Conservation (phyloP, 768 basidiomycete species). For the Xanthoconium purpureum region DNA sequence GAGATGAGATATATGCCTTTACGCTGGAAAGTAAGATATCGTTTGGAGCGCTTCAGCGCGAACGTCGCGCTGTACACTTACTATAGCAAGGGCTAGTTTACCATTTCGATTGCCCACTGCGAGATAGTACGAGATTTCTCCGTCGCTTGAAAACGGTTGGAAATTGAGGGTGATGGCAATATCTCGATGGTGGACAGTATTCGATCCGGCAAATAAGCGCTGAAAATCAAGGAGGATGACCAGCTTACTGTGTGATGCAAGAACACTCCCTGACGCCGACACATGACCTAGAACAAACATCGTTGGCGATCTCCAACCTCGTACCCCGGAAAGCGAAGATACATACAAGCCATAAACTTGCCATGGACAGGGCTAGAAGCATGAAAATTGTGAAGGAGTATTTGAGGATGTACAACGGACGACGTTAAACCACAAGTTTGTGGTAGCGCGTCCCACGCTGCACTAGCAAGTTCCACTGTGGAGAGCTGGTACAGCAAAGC, state of each 20-base stretch:
- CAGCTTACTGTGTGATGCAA: conserved; percentile 22
- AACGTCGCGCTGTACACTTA: conserved; percentile 13
- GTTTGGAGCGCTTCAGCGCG: not conserved
- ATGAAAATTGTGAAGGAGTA: conserved; percentile 13
- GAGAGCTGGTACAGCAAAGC: conserved; percentile 43
- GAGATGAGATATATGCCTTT: conserved; percentile 29
- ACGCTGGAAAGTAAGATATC: not conserved
- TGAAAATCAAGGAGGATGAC: conserved; percentile 31
- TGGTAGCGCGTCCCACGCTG: conserved; percentile 34
- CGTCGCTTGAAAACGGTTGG: conserved; percentile 6
- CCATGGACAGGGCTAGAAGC: not conserved
- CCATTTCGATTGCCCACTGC: conserved; percentile 41
- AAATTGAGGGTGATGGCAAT: conserved; percentile 29
- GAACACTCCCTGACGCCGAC: conserved; percentile 46
- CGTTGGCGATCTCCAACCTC: not conserved
- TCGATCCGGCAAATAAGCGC: conserved; percentile 28
- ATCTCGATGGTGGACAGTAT: conserved; percentile 38
- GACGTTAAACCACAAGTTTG: conserved; percentile 2
- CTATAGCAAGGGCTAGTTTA: conserved; percentile 48
- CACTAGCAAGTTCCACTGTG: conserved; percentile 34
- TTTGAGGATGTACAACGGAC: conserved; percentile 21
- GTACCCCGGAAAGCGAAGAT: not conserved
- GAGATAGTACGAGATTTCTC: conserved; percentile 42
- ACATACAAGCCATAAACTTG: conserved; percentile 30
- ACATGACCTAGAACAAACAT: conserved; percentile 36